Evolutionary conservation across 2,329 filamentous ascomycete species (phyloP), one percentile per base, ranked within the genome.

Genomic region (Pseudogymnoascus sp.): DNA sequence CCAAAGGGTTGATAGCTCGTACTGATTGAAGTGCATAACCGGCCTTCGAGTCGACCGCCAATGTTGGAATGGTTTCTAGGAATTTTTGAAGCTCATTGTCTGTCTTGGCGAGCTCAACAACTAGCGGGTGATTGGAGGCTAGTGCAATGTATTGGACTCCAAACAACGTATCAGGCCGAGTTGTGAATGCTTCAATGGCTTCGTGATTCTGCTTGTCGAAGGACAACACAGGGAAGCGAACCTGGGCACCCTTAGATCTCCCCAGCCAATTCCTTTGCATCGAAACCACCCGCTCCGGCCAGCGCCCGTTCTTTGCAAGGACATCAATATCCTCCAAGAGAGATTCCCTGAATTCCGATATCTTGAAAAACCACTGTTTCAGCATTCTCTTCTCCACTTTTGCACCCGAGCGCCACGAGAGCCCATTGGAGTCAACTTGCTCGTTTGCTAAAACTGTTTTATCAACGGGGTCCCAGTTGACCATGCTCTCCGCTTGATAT

Each of bases 251-350:
- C 8, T 79, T 79, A 1, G 90, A 94, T 70, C 86, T 90, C 29
- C 92, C 92, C 27, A 96, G 81, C 92, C 92, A 96, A 71, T 96
- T 91, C 68, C 82, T 86, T 73, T 96, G 92, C 84, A 94, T 92
- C 3, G 88, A 78, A 35, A 93, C 70, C 7, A 96, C 92, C 68
- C 87, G 84, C 67, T 94, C 90, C 0, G 92, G 92, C 92, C 92
- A 96, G 17, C 81, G 81, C 2, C 81, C 82, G 13, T 84, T 76
- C 66, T 83, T 78, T 10, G 83, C 79, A 36, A 96, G 79, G 3
- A 78, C 74, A 31, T 91, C 84, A 1, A 96, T 79, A 65, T 91
- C 90, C 29, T 85, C 77, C 27, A 95, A 77, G 6, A 96, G 77
- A 3, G 84, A 79, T 61, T 93, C 86, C 65, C 89, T 85, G 70